Conservation (phyloP, 78 protist species). For the Guillardia theta region DNA sequence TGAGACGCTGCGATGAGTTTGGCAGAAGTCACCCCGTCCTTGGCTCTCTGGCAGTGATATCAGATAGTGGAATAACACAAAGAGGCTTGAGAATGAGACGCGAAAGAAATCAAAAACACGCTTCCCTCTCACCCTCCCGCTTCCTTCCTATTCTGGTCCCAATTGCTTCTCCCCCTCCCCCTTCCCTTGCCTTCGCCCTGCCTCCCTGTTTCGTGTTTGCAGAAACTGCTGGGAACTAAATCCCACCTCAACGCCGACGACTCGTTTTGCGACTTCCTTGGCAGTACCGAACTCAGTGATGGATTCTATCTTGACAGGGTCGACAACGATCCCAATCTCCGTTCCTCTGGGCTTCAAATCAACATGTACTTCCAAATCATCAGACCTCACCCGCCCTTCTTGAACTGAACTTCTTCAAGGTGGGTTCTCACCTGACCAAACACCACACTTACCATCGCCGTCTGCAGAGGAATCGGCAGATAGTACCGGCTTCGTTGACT, state of each 20-base stretch:
- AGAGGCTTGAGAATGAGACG: no score
- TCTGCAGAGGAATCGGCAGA: background rate
- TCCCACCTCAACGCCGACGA: background rate
- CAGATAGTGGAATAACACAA: no score
- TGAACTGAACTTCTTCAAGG: background rate
- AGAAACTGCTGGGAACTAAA: no score
- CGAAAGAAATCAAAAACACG: no score
- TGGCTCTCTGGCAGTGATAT: background rate
- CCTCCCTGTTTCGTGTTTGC: no score
- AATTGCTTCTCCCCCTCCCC: no score
- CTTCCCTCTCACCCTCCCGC: no score
- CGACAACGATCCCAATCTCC: background rate
- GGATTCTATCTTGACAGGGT: conserved; percentile 1
- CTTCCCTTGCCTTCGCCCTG: no score
- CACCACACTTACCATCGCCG: background rate
- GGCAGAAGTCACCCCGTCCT: background rate
- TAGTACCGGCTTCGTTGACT: background rate
- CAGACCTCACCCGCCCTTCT: background rate
- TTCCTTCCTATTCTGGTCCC: no score
- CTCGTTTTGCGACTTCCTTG: background rate
- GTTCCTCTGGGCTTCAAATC: background rate
- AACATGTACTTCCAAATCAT: background rate
- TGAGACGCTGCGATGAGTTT: background rate
- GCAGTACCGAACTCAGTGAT: background rate
- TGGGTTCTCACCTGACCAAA: background rate